Conservation (phyloP, 805 yeast species). For the Saccharomycopsis sp. region DNA sequence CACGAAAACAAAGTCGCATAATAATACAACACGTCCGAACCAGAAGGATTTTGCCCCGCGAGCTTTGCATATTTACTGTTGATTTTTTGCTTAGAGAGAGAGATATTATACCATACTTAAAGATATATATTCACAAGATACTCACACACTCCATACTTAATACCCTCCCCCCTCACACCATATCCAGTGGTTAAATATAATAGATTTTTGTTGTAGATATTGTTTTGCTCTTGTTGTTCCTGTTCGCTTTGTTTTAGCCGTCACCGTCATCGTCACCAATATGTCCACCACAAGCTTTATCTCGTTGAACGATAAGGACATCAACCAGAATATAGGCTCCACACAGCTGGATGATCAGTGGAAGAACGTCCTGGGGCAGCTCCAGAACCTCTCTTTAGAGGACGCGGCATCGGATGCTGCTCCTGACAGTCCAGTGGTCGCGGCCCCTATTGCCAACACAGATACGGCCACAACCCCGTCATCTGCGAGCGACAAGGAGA, state of each 20-base stretch:
- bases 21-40: no score
- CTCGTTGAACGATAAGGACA: not conserved
- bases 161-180: no score
- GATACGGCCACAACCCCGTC: not conserved
- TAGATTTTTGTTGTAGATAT: no score
- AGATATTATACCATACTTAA: no score
- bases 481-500: not conserved
- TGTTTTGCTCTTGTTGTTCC: not conserved
- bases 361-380: not conserved
- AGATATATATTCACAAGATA: no score
- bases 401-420: no score
- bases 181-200: no score
- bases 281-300: not conserved
- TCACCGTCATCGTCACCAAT: not conserved
- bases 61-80: no score
- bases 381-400: not conserved
- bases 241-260: not conserved
- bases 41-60: no score
- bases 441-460: not conserved
- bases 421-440: no score
- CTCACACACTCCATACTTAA: no score
- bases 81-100: no score
- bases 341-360: not conserved
- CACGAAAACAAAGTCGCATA: not conserved
- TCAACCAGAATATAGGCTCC: not conserved